Conservation (phyloP, 345 rosid genomes). For the Corchorus olitorius region DNA sequence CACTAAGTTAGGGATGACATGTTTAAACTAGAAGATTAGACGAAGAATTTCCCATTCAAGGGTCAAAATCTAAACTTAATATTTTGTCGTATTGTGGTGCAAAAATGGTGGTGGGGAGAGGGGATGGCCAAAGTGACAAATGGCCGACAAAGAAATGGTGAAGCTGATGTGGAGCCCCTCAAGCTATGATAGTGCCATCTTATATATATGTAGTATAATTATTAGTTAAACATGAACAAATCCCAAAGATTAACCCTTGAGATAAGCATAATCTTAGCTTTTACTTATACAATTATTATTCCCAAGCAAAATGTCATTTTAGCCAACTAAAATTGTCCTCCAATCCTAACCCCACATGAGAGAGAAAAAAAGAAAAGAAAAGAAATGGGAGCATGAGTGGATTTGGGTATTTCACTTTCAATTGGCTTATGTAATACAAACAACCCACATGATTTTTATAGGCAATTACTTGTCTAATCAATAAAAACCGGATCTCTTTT, state of each 20-base stretch:
- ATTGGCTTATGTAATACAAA: slow-evolving; percentile 19
- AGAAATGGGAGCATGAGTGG: not conserved
- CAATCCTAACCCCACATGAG: slow-evolving; percentile 26
- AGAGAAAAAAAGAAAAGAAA: not conserved
- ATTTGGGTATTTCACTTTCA: slow-evolving; percentile 16
- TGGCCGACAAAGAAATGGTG: slow-evolving; percentile 52
- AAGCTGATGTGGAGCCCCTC: slow-evolving; percentile 37
- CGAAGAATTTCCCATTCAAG: not conserved
- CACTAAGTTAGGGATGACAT: slow-evolving; percentile 27
- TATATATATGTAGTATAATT: slow-evolving; percentile 8
- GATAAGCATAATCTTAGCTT: slow-evolving; percentile 32
- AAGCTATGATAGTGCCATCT: slow-evolving; percentile 23
- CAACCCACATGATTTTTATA: slow-evolving; percentile 31
- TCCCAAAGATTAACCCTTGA: slow-evolving; percentile 30
- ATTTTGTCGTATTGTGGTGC: slow-evolving; percentile 1
- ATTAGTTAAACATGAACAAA: slow-evolving; percentile 31
- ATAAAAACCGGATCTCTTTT: slow-evolving; percentile 37
- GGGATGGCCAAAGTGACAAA: slow-evolving; percentile 1
- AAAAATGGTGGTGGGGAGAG: slow-evolving; percentile 23
- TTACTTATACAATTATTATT: slow-evolving; percentile 7
- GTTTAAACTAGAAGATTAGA: not conserved
- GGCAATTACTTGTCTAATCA: slow-evolving; percentile 32
- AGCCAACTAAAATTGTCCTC: not conserved
- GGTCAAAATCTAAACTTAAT: not conserved
- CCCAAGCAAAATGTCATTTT: slow-evolving; percentile 16